Percentiles rank a stretch among this genome's conserved stretches.
phyloP scores from a whole-genome alignment of 768 basidiomycete species.

The Amanita rubescens region DNA sequence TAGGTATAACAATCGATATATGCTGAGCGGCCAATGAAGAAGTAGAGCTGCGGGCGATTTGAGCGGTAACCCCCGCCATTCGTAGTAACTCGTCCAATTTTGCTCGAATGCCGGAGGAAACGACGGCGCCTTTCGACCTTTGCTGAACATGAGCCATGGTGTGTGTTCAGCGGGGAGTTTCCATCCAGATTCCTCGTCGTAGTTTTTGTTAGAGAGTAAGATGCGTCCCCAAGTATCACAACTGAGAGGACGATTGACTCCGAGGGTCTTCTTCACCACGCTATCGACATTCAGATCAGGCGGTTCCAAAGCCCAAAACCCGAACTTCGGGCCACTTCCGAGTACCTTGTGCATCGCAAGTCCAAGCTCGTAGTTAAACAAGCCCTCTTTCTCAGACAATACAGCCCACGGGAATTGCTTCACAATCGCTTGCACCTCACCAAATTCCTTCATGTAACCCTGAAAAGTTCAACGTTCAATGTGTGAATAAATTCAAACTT shows the following conservation, averaged over 20 bases:
- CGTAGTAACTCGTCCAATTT: conserved; percentile 38
- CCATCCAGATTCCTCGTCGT: conserved; percentile 29
- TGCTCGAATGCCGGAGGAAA: conserved; percentile 17
- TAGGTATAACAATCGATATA: conserved; percentile 30
- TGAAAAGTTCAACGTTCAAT: no score
- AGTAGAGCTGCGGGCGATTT: conserved; percentile 35
- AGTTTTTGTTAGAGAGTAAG: conserved; percentile 22
- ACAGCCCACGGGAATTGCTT: conserved; percentile 20
- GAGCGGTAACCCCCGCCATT: conserved; percentile 37
- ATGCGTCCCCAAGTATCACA: conserved; percentile 18
- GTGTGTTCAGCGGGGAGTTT: conserved; percentile 24
- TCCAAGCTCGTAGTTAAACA: conserved; percentile 9
- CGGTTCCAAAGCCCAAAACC: conserved; percentile 30
- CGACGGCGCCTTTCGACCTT: conserved; percentile 16
- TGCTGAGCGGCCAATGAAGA: conserved; percentile 36
- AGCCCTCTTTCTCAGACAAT: conserved; percentile 10
- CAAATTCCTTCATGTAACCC: no score
- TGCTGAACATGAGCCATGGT: conserved; percentile 26
- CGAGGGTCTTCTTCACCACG: conserved; percentile 16
- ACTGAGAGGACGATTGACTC: no score
- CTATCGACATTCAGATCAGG: conserved; percentile 9
- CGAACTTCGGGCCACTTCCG: conserved; percentile 27
- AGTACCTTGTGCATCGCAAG: conserved; percentile 19
- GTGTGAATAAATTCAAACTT: no score
- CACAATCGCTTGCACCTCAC: conserved; percentile 12